These are phyloP conservation scores for Cryphonectria naterciae DNA, from an alignment of 2,329 filamentous ascomycete species.

Conservation along the genomic window DNA sequence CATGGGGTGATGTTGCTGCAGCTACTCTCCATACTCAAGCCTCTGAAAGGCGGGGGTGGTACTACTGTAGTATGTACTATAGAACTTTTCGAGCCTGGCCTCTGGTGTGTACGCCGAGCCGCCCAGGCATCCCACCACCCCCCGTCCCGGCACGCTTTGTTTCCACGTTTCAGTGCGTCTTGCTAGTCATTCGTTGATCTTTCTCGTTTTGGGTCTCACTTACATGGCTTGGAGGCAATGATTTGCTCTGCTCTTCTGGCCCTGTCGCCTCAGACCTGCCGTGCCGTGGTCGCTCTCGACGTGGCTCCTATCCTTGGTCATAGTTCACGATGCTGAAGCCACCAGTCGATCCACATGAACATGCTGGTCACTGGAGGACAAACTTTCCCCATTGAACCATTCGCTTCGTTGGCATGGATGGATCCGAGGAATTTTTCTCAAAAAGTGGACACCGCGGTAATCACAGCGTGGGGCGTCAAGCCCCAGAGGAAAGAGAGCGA, in stretches of 20 bases:
- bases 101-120: conserved; percentile 19
- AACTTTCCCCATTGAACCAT: conserved; percentile 36
- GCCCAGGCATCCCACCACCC: conserved; percentile 15
- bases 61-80: too few species aligned
- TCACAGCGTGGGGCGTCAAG: conserved; percentile 23
- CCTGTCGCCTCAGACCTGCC: conserved; percentile 30
- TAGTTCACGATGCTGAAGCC: conserved; percentile 32
- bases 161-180: conserved; percentile 14
- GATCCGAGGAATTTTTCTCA: conserved; percentile 26
- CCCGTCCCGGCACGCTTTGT: conserved; percentile 16
- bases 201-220: conserved; percentile 13
- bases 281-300: conserved; percentile 35
- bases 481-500: conserved; percentile 17
- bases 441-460: conserved; percentile 29
- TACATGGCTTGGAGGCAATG: conserved; percentile 12
- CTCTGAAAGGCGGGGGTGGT: neutral
- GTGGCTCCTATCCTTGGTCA: conserved; percentile 43
- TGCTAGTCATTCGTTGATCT: conserved; percentile 12
- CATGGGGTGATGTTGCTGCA: neutral
- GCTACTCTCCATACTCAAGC: neutral
- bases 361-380: conserved; percentile 43
- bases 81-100: neutral
- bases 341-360: conserved; percentile 40
- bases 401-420: conserved; percentile 35
- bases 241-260: conserved; percentile 31